Percentiles rank a stretch among this genome's conserved stretches.
Evolutionary conservation across 108 stramenopile genomes (phyloP).

Genomic region (Cyclotella baltica): DNA sequence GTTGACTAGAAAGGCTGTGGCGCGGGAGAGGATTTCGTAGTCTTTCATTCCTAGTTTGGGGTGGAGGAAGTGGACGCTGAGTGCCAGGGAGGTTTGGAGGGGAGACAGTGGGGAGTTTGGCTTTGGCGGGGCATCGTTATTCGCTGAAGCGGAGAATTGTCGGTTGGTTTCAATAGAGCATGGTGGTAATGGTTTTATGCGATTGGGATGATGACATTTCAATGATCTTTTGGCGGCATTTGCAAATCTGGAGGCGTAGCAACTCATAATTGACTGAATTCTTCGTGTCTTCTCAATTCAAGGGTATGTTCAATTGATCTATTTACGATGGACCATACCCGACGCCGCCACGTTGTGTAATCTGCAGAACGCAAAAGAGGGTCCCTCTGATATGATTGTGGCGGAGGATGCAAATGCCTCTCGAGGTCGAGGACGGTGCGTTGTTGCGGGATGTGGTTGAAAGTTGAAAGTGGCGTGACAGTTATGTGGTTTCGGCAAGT

Average conservation of each 20-base stretch:
- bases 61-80: slow-evolving; percentile 83
- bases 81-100: slow-evolving; percentile 66
- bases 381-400: no score
- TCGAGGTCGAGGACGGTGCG: no score
- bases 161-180: neutral
- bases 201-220: neutral
- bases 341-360: no score
- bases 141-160: slow-evolving; percentile 8
- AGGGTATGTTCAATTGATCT: no score
- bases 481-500: no score
- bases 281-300: no score
- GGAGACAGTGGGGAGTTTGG: slow-evolving; percentile 18
- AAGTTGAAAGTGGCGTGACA: no score
- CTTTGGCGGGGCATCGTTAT: neutral
- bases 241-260: neutral
- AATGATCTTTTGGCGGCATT: neutral
- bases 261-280: neutral
- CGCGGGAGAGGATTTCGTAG: slow-evolving; percentile 84
- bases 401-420: no score
- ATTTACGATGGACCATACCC: no score
- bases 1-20: slow-evolving; percentile 76
- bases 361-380: no score
- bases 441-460: no score
- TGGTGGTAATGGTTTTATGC: neutral
- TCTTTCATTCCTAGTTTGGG: slow-evolving; percentile 89